These are phyloP conservation scores for Acrodontium crateriforme DNA, from an alignment of 2,329 filamentous ascomycete genomes.

Conservation along the genomic window DNA sequence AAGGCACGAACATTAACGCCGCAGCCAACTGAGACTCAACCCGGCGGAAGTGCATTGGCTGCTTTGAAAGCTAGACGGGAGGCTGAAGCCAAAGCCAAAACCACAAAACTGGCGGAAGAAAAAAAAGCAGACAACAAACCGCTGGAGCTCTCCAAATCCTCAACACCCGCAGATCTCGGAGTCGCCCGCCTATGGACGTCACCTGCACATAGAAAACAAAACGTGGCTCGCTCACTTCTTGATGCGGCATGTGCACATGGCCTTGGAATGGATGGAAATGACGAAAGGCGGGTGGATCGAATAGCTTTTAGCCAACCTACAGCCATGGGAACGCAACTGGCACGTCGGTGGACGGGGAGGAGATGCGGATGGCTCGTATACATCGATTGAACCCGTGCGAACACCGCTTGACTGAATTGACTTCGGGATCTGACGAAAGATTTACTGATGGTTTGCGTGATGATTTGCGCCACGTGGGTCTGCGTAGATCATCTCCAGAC, in stretches of 20 bases:
- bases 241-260: slow-evolving; percentile 25
- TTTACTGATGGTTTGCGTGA: too few relatives aligned
- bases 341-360: slow-evolving; percentile 43
- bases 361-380: slow-evolving; percentile 48
- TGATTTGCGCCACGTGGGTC: too few relatives aligned
- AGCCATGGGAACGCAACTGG: slow-evolving; percentile 43
- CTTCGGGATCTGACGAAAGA: too few relatives aligned
- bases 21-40: slow-evolving; percentile 4
- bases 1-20: slow-evolving; percentile 4
- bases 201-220: slow-evolving; percentile 39
- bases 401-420: too few relatives aligned
- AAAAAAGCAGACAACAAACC: slow-evolving; percentile 5
- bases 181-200: slow-evolving; percentile 55
- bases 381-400: slow-evolving; percentile 3
- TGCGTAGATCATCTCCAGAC: too few relatives aligned
- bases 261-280: background rate
- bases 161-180: slow-evolving; percentile 38
- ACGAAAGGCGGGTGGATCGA: background rate
- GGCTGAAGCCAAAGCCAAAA: slow-evolving; percentile 7
- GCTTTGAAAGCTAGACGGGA: slow-evolving; percentile 13
- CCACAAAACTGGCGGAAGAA: slow-evolving; percentile 10
- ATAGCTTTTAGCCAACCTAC: slow-evolving; percentile 56
- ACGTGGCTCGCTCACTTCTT: slow-evolving; percentile 43
- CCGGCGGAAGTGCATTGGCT: slow-evolving; percentile 6
- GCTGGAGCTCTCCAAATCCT: slow-evolving; percentile 9